Evolutionary conservation across 768 basidiomycete genomes (phyloP), one percentile per base, ranked within the genome.

Genomic region (Calocybe indica): DNA sequence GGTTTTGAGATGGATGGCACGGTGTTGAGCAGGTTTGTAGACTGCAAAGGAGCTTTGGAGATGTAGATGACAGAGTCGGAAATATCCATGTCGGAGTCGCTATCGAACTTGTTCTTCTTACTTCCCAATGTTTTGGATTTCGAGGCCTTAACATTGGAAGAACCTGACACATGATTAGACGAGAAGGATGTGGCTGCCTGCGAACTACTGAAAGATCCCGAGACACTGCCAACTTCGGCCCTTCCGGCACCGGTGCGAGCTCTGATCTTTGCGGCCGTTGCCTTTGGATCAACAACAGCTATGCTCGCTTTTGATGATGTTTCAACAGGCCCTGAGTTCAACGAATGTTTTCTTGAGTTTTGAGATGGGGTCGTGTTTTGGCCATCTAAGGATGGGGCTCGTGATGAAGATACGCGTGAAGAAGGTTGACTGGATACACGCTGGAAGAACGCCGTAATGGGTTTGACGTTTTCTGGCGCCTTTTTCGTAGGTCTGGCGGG

Each of bases 361-460:
- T 22, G 22, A 22, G 22, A 22, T 22, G 22, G 22, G 22, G 2
- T 22, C 22, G 22, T 22, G 22, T 22, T 22, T 1, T 22, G 22
- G 22, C 22, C 22, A 22, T 22, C 22, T 22, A 22, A 4, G 1
- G 22, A 22, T 22, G 6, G 54, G 29, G 5, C 9, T 37, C n/a
- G 51, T 29, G 32, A 56, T 47, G 1, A 58, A 50, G 54, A 52
- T 67, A 37, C 66, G 69, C 34, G 60, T 29, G 47, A 80, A 80
- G 54, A 75, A 81, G 35, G 22, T 4, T 22, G 22, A 22, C 22
- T 22, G 22, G 22, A 22, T 22, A 22, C 22, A 22, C 22, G 22
- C 2, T 75, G 69, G 6, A 75, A 76, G 22, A 81, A 69, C 2
- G 63, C 58, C 46, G 53, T 63, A 29, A 57, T 58, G 38, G 55